Base-by-base conservation (phyloP, 148 eudicot genomes). In the Dianthus caryophyllus region DNA sequence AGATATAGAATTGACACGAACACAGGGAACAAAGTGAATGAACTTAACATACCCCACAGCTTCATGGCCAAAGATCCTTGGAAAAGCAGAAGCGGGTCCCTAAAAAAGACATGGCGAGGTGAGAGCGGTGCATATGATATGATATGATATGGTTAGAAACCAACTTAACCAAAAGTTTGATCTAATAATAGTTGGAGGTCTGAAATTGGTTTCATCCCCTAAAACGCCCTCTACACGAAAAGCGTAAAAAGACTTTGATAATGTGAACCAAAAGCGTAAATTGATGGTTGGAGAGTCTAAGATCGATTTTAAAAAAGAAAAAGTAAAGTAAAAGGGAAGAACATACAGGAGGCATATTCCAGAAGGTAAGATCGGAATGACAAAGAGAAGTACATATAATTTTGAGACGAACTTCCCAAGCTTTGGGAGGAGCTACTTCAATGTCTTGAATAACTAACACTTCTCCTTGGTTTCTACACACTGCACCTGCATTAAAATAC, bases 51-150 rank as follows among this genome's bases (percentile, higher is more conserved):
- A 83, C 97, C 97, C 97, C 18, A 83, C 86, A 41, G 89, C 94
- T 75, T 90, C 97, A 46, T 90, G 97, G 27, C 97, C 97, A 38
- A 87, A 82, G 27, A 90, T 90, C 74, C 80, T 87, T 10, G 94
- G 94, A 52, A 69, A 78, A 63, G 24, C 70, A 27, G 79, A 64
- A 31, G 13, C 6, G 11, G 85, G 85, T 46, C 83, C 90, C 87
- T 77, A 52, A 67, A 25, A 18, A 30, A 70, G 47, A 21, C n/a
- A n/a, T n/a, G n/a, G n/a, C n/a, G n/a, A n/a, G n/a, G n/a, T n/a
- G n/a, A n/a, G n/a, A n/a, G n/a, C n/a, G n/a, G n/a, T n/a, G n/a
- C n/a, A n/a, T n/a, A n/a, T n/a, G n/a, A n/a, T n/a, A n/a, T n/a
- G n/a, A n/a, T n/a, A n/a, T n/a, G n/a, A n/a, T n/a, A n/a, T n/a